Evolutionary conservation across 2,329 filamentous ascomycete species (phyloP).

Genomic region (Cytospora piceae): DNA sequence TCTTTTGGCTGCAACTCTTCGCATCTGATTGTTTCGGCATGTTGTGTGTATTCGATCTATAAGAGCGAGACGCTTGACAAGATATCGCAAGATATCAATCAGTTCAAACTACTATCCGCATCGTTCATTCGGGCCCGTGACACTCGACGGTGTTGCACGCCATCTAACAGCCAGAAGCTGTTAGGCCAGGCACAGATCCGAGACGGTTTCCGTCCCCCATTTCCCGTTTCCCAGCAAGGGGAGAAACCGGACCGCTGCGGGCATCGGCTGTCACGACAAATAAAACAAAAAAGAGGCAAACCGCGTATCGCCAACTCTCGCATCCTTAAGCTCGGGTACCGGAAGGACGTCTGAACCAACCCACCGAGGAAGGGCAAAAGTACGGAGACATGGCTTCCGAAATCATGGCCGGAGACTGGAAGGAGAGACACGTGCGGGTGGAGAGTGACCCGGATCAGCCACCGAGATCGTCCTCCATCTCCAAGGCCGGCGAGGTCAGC

Average conservation of each 20-base stretch:
- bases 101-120: conserved; percentile 4
- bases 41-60: no score
- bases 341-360: neutral
- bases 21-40: neutral
- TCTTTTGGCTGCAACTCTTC: no score
- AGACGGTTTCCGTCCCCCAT: neutral
- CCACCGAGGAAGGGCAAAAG: no score
- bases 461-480: conserved; percentile 3
- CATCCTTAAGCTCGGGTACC: neutral
- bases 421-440: conserved; percentile 16
- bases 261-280: neutral
- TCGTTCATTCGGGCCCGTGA: neutral
- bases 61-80: neutral
- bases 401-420: conserved; percentile 16
- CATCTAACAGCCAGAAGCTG: neutral
- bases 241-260: neutral
- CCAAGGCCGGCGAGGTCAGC: conserved; percentile 8
- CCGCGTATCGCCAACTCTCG: neutral
- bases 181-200: neutral
- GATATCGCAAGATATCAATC: conserved; percentile 17
- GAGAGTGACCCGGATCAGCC: conserved; percentile 9
- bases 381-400: conserved; percentile 17
- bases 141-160: neutral
- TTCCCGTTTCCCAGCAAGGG: no score
- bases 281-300: neutral